phyloP scores from a whole-genome alignment of 1,284 basidiomycete species.

The Phylloboletellus chloephorus region DNA sequence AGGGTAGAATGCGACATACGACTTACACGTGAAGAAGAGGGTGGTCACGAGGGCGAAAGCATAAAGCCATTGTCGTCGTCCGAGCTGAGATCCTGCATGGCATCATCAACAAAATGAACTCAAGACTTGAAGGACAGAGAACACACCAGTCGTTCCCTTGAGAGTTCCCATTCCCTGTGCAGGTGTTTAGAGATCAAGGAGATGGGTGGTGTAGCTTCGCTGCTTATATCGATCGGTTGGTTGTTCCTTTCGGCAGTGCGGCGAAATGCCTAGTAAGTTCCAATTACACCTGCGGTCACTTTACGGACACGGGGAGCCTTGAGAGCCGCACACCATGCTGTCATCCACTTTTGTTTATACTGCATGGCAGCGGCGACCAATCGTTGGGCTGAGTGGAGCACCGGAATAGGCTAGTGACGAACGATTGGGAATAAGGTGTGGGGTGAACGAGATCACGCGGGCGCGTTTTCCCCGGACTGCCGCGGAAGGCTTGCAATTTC shows the following conservation, averaged over 20 bases:
- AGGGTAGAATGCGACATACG: constrained; percentile 12
- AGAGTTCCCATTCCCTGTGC: constrained; percentile 27
- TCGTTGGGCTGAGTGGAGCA: background rate
- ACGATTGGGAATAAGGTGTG: constrained; percentile 4
- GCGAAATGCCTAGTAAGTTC: background rate
- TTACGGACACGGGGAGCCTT: background rate
- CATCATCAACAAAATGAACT: background rate
- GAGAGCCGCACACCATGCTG: too few relatives aligned
- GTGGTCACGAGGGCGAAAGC: constrained; percentile 72
- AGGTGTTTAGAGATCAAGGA: constrained; percentile 1
- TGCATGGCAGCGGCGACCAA: background rate
- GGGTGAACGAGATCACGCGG: constrained; percentile 13
- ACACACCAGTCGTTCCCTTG: constrained; percentile 36
- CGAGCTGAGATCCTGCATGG: constrained; percentile 42
- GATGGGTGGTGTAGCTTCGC: constrained; percentile 3
- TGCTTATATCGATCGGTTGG: constrained; percentile 19
- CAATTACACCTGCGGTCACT: background rate
- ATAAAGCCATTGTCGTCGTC: constrained; percentile 44
- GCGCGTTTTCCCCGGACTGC: background rate
- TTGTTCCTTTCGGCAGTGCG: constrained; percentile 5
- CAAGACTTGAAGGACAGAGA: background rate
- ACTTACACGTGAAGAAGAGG: constrained; percentile 75
- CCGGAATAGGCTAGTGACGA: constrained; percentile 8
- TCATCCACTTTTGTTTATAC: background rate
- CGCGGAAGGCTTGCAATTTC: constrained; percentile 2